phyloP scores from a whole-genome alignment of 495 filamentous ascomycete species.

The Xylaria nigripes region DNA sequence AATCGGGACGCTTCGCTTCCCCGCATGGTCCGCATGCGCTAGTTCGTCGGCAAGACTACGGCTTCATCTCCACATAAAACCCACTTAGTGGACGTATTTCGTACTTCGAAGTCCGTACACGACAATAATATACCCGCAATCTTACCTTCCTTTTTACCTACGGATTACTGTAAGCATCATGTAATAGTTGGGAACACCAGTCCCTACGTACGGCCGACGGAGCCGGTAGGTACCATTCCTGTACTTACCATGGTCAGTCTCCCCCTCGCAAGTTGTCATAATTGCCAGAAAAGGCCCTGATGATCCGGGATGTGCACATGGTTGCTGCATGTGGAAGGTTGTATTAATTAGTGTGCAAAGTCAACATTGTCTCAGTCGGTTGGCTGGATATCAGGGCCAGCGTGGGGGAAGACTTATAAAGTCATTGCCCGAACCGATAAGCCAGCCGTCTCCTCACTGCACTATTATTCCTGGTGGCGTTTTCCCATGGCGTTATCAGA shows the following conservation, averaged over 20 bases:
- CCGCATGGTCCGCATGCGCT: not conserved
- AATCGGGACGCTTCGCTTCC: too few species aligned
- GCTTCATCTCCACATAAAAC: slow-evolving; percentile 3
- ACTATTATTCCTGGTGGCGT: slow-evolving; percentile 1
- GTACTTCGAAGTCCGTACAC: too few species aligned
- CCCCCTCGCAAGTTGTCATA: slow-evolving; percentile 4
- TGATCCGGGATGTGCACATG: slow-evolving; percentile 6
- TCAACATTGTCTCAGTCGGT: not conserved
- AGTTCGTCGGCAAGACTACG: not conserved
- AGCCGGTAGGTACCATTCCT: too few species aligned
- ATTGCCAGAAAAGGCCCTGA: not conserved
- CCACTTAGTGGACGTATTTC: too few species aligned
- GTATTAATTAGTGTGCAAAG: not conserved
- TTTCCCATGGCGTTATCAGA: not conserved
- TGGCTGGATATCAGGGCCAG: too few species aligned
- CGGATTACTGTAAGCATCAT: too few species aligned
- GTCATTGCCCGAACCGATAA: not conserved
- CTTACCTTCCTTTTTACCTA: too few species aligned
- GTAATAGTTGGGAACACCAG: too few species aligned
- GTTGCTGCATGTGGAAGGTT: slow-evolving; percentile 10
- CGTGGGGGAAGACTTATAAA: not conserved
- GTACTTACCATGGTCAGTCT: not conserved
- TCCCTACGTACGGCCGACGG: too few species aligned
- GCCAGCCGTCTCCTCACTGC: not conserved
- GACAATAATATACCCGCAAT: too few species aligned